Evolutionary conservation across 768 basidiomycete genomes (phyloP).

Genomic region (Rhodosporidiobolus sp.): DNA sequence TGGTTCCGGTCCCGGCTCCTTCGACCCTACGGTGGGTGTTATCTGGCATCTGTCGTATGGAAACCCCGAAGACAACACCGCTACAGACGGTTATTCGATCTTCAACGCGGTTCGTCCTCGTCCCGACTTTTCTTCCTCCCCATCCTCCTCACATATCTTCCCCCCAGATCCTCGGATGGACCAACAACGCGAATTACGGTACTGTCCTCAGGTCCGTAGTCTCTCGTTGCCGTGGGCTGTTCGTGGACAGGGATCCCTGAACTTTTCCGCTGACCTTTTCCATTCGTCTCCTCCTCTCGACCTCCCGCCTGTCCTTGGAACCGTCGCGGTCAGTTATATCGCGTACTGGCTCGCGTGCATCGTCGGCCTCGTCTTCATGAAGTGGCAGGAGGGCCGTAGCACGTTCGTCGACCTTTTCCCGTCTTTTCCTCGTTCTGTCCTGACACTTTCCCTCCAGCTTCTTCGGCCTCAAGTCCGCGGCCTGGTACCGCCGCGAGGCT

Average conservation of each 20-base stretch:
- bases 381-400: constrained; percentile 52
- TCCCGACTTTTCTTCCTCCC: not conserved
- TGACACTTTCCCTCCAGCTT: not conserved
- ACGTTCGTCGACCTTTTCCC: not conserved
- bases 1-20: constrained; percentile 74
- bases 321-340: constrained; percentile 58
- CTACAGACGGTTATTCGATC: constrained; percentile 65
- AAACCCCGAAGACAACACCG: constrained; percentile 56
- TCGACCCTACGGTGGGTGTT: constrained; percentile 47
- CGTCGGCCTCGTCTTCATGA: constrained; percentile 58
- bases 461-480: constrained; percentile 26
- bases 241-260: no score
- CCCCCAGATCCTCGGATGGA: constrained; percentile 44
- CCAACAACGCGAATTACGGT: constrained; percentile 56
- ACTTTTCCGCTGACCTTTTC: no score
- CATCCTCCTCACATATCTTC: not conserved
- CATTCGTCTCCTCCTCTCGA: not conserved
- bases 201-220: constrained; percentile 57
- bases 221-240: not conserved
- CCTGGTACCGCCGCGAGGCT: constrained; percentile 17
- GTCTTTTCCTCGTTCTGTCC: no score
- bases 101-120: constrained; percentile 54
- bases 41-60: constrained; percentile 46
- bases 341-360: constrained; percentile 90
- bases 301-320: no score